phyloP scores from a whole-genome alignment of 2,329 filamentous ascomycete species.

The Acephala macrosclerotiorum region DNA sequence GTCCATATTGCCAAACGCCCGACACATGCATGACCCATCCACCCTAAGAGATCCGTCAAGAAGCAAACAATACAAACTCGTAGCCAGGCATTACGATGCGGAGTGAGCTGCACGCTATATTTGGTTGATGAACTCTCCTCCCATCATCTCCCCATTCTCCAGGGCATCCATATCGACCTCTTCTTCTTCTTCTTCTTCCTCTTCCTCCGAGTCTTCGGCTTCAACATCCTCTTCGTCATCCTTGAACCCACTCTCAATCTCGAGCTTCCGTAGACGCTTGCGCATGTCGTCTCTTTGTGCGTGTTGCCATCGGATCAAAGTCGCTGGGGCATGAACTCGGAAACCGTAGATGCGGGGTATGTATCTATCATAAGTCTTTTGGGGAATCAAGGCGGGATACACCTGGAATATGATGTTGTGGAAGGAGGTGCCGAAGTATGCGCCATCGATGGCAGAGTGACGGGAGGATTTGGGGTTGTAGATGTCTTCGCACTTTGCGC shows the following conservation, averaged over 20 bases:
- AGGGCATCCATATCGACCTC: slow-evolving; percentile 40
- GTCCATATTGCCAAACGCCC: slow-evolving; percentile 32
- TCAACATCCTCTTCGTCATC: slow-evolving; percentile 68
- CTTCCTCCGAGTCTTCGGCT: slow-evolving; percentile 64
- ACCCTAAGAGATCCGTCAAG: slow-evolving; percentile 28
- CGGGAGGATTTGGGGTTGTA: slow-evolving; percentile 99
- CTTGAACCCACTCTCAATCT: slow-evolving; percentile 82
- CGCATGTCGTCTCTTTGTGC: slow-evolving; percentile 83
- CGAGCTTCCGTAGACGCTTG: slow-evolving; percentile 71
- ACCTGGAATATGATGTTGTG: slow-evolving; percentile 99
- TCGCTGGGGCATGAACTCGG: slow-evolving; percentile 89
- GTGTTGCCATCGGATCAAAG: slow-evolving; percentile 91
- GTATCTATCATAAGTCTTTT: slow-evolving; percentile 86
- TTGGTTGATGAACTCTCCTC: slow-evolving; percentile 28
- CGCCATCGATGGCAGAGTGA: slow-evolving; percentile 93
- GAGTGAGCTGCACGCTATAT: slow-evolving; percentile 16
- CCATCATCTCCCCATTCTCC: slow-evolving; percentile 36
- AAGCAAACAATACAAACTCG: slow-evolving; percentile 22
- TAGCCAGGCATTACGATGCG: slow-evolving; percentile 21
- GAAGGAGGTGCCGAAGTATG: slow-evolving; percentile 98
- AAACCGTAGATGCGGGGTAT: slow-evolving; percentile 93
- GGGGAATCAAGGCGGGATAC: slow-evolving; percentile 87
- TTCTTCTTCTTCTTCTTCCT: slow-evolving; percentile 51
- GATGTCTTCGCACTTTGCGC: slow-evolving; percentile 94
- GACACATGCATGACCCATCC: slow-evolving; percentile 32